Percentiles rank a stretch among this genome's conserved stretches.
Evolutionary conservation across 176 grass and related monocot species (phyloP).

Genomic region (Dactylis glomerata): DNA sequence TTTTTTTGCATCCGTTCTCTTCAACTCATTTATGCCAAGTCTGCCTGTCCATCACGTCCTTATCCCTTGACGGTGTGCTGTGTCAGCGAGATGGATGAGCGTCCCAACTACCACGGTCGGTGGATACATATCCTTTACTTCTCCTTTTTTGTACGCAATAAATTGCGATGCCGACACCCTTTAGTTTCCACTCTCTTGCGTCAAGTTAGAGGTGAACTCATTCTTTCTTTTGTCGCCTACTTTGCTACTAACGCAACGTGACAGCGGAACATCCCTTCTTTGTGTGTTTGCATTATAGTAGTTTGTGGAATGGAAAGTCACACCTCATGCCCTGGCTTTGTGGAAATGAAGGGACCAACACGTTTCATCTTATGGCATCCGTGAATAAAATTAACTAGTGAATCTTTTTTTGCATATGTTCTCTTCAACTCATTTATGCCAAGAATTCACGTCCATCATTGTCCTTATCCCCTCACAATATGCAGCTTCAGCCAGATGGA

Average conservation of each 20-base stretch:
- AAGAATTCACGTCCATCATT: background rate
- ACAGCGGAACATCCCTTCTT: too few species aligned
- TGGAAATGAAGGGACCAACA: background rate
- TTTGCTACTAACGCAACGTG: too few species aligned
- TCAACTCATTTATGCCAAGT: background rate
- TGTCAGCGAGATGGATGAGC: background rate
- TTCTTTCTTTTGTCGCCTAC: too few species aligned
- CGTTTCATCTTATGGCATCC: too few species aligned
- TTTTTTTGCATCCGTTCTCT: constrained; percentile 38
- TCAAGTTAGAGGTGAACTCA: too few species aligned
- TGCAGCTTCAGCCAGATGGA: background rate
- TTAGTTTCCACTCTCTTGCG: too few species aligned
- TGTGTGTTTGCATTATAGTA: background rate
- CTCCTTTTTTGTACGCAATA: too few species aligned
- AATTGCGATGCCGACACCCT: too few species aligned
- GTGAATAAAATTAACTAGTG: background rate
- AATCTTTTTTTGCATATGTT: background rate
- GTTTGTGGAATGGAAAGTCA: background rate
- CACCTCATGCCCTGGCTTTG: background rate
- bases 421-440: constrained; percentile 1
- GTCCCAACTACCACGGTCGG: background rate
- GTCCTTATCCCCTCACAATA: background rate
- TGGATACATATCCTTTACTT: background rate
- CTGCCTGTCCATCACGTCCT: background rate
- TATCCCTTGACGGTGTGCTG: background rate